phyloP scores from a whole-genome alignment of 1,284 basidiomycete genomes.

The Paramarasmius palmivorus region DNA sequence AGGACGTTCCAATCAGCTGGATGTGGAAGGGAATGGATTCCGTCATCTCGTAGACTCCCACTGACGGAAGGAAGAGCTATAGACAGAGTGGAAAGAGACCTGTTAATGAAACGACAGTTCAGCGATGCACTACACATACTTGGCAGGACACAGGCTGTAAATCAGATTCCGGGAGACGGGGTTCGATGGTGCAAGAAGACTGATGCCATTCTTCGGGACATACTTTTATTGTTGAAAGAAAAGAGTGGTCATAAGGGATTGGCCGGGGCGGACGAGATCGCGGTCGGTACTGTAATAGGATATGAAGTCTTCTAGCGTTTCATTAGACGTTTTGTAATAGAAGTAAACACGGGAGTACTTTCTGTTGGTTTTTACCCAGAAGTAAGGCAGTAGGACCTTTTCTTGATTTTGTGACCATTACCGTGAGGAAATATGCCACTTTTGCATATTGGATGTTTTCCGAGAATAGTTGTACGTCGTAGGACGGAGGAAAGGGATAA shows the following conservation, averaged over 20 bases:
- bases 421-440: conserved; percentile 17
- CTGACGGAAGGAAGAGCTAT: conserved; percentile 13
- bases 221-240: conserved; percentile 13
- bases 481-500: conserved; percentile 20
- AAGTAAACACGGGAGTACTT: not conserved
- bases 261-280: conserved; percentile 13
- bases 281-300: conserved; percentile 11
- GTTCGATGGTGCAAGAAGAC: conserved; percentile 5
- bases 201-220: conserved; percentile 15
- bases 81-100: not conserved
- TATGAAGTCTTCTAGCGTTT: not conserved
- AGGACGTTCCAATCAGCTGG: conserved; percentile 4
- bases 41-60: conserved; percentile 13
- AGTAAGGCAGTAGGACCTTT: conserved; percentile 6
- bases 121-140: not conserved
- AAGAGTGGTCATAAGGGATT: not conserved
- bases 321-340: not conserved
- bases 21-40: conserved; percentile 15
- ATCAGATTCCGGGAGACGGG: conserved; percentile 2
- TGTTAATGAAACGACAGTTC: not conserved
- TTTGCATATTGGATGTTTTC: conserved; percentile 17
- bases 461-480: conserved; percentile 16
- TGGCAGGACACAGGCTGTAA: conserved; percentile 13
- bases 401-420: conserved; percentile 14
- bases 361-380: conserved; percentile 11